Conservation (phyloP, 345 rosid genomes). For the Linum tenue region DNA sequence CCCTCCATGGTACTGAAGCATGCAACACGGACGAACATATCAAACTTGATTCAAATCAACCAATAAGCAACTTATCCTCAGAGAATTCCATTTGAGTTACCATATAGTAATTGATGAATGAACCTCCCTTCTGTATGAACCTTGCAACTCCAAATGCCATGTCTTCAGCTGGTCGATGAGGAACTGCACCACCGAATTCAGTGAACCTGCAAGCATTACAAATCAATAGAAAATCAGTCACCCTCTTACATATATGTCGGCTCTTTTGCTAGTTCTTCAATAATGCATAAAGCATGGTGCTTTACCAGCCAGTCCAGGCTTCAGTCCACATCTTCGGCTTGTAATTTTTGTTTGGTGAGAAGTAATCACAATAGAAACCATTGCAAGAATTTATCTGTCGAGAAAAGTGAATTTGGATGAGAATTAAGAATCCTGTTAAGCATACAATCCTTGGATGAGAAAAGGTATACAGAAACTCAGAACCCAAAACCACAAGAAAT, state of each 20-base stretch:
- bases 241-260: neutral
- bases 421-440: neutral
- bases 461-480: neutral
- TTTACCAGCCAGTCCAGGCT: slow-evolving; percentile 99
- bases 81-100: slow-evolving; percentile 29
- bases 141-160: slow-evolving; percentile 92
- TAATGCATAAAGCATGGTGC: slow-evolving; percentile 1
- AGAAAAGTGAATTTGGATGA: slow-evolving; percentile 1
- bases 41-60: slow-evolving; percentile 13
- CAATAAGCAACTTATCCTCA: slow-evolving; percentile 7
- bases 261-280: slow-evolving; percentile 2
- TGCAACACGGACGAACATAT: slow-evolving; percentile 8
- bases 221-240: slow-evolving; percentile 5
- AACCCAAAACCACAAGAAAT: neutral
- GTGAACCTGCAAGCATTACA: slow-evolving; percentile 54
- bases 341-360: slow-evolving; percentile 86
- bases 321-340: slow-evolving; percentile 99
- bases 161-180: slow-evolving; percentile 91
- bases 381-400: slow-evolving; percentile 88
- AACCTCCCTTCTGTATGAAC: slow-evolving; percentile 94
- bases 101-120: slow-evolving; percentile 92
- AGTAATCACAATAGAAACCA: slow-evolving; percentile 96
- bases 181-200: slow-evolving; percentile 91
- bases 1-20: slow-evolving; percentile 88
- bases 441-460: neutral